phyloP scores from a whole-genome alignment of 768 basidiomycete species.

The Lyophyllum atratum region DNA sequence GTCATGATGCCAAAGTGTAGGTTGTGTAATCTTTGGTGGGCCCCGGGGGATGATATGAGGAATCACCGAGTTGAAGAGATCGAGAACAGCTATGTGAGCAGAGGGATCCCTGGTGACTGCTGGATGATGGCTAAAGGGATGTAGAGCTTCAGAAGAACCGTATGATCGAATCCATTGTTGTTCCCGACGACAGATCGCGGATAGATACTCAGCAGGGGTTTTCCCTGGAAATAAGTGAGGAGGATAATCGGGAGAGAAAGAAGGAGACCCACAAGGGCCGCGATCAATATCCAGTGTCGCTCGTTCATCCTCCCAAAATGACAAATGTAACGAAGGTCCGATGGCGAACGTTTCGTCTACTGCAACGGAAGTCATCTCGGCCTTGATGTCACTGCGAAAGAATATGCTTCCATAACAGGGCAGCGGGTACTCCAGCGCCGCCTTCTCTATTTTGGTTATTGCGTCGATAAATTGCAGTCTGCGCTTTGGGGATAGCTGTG shows the following conservation, averaged over 20 bases:
- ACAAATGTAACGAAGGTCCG: slow-evolving; percentile 27
- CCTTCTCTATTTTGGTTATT: slow-evolving; percentile 17
- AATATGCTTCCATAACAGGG: slow-evolving; percentile 39
- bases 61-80: slow-evolving; percentile 24
- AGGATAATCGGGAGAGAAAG: background rate
- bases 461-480: slow-evolving; percentile 18
- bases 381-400: slow-evolving; percentile 29
- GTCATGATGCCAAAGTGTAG: slow-evolving; percentile 33
- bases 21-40: slow-evolving; percentile 15
- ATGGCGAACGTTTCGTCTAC: slow-evolving; percentile 25
- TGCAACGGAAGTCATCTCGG: slow-evolving; percentile 4
- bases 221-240: slow-evolving; percentile 14
- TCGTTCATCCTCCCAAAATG: slow-evolving; percentile 28
- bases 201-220: too few relatives aligned
- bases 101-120: too few relatives aligned
- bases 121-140: too few relatives aligned
- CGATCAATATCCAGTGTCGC: slow-evolving; percentile 23
- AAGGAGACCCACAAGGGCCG: slow-evolving; percentile 32
- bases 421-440: slow-evolving; percentile 26
- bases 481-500: background rate
- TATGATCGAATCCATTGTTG: too few relatives aligned
- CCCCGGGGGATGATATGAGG: too few relatives aligned
- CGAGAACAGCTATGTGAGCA: slow-evolving; percentile 23
- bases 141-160: too few relatives aligned
- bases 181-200: too few relatives aligned